Conservation (phyloP, 768 basidiomycete genomes). For the Roridomyces roridus region DNA sequence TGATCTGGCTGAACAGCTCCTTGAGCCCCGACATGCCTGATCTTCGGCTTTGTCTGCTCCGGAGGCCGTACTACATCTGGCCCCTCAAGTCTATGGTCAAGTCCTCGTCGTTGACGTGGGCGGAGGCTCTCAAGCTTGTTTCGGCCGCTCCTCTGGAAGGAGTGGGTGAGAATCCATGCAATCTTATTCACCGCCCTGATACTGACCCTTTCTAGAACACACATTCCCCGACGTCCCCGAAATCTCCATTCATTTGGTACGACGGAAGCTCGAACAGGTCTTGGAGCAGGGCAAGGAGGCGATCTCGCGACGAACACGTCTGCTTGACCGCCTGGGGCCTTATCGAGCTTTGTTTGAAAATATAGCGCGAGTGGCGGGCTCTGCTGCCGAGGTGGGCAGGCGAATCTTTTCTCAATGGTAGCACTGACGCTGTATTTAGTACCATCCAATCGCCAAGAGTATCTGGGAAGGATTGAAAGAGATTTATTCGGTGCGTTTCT, state of each 20-base stretch:
- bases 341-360: neutral
- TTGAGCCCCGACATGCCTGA: conserved; percentile 7
- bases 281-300: neutral
- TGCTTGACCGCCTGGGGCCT: conserved; percentile 7
- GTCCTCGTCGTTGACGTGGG: conserved; percentile 2
- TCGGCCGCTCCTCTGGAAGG: neutral
- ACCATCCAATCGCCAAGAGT: conserved; percentile 7
- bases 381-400: conserved; percentile 16
- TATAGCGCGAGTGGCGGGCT: neutral
- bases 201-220: neutral
- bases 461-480: neutral
- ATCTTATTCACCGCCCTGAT: neutral
- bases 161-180: conserved; percentile 1
- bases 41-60: conserved; percentile 3
- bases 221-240: neutral
- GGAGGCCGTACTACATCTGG: conserved; percentile 18
- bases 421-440: neutral
- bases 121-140: neutral
- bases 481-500: conserved; percentile 4
- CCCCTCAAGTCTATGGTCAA: conserved; percentile 11
- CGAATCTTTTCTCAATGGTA: no score
- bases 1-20: neutral
- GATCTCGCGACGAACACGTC: neutral
- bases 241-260: conserved; percentile 10
- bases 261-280: neutral